Evolutionary conservation across 75 land plant genomes (phyloP), one percentile per base, ranked within the genome.

Genomic region (Picea sitchensis): DNA sequence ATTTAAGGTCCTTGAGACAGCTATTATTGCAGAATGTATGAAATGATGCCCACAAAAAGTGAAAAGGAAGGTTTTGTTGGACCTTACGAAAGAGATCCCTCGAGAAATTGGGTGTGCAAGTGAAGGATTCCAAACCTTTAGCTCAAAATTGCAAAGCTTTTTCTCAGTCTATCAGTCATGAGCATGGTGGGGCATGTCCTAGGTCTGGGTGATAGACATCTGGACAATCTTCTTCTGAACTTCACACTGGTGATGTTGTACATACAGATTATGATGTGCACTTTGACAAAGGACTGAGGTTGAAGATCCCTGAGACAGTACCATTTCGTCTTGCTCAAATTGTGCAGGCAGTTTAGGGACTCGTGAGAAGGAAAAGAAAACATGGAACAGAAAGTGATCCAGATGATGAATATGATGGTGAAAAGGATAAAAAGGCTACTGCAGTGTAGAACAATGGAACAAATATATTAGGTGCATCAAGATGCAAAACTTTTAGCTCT

Each of bases 251-350:
- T 78, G 99, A 98, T 80, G 81, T 98, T 72, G 92, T 98, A 13
- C 99, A 98, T 86, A 98, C 95, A 82, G 99, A 98, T 80, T 98
- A 98, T 78, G 95, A 95, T 88, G 92, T 98, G 14, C 95, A 98
- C 80, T 98, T 98, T 84, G 99, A 98, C 64, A 98, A 98, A 81
- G 99, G 99, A 14, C 88, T 86, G 59, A 95, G 98, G 58, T 83
- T 98, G 61, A 98, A 98, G 88, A 87, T 98, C 57, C 99, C 98
- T 56, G 99, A 98, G 81, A 98, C 95, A 81, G 98, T 95, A 67
- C 99, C 99, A 14, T 98, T 98, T 83, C 98, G 99, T 47, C 96
- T 98, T 59, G 95, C 99, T 26, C 98, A 95, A 65, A 93, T 87
- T 36, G 84, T 95, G 73, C 92, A 91, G 80, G 87, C 93, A 63